These are phyloP conservation scores for Bondarzewia mesenterica DNA, from an alignment of 1,284 basidiomycete genomes.

Conservation along the genomic window DNA sequence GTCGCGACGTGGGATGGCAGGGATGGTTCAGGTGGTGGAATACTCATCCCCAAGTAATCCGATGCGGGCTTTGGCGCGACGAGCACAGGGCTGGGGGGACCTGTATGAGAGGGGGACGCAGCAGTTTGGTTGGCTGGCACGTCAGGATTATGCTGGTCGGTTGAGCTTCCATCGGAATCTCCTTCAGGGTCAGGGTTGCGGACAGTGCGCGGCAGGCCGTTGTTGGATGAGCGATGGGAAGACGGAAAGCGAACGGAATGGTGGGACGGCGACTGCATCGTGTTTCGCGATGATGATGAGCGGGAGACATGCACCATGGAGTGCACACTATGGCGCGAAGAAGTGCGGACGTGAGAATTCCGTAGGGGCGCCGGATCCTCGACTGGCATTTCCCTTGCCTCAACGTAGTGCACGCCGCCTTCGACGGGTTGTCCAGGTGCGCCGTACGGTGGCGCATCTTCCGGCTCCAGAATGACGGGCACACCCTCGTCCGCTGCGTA, in stretches of 20 bases:
- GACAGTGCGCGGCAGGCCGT: conserved; percentile 8
- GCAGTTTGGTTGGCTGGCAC: background rate
- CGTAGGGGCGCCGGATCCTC: conserved; percentile 8
- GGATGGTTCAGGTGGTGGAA: conserved; percentile 11
- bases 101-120: conserved; percentile 1
- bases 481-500: background rate
- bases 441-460: conserved; percentile 18
- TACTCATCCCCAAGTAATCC: conserved; percentile 27
- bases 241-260: conserved; percentile 8
- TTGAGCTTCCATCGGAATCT: conserved; percentile 2
- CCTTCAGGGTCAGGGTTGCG: conserved; percentile 13
- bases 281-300: conserved; percentile 1
- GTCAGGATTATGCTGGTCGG: background rate
- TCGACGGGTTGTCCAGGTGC: conserved; percentile 14
- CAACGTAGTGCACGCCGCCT: conserved; percentile 17
- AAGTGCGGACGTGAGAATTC: conserved; percentile 1
- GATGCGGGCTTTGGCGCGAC: conserved; percentile 17
- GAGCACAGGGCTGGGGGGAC: conserved; percentile 15
- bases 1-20: conserved; percentile 22
- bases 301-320: conserved; percentile 8
- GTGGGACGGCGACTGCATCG: conserved; percentile 10
- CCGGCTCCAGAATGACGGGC: background rate
- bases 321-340: conserved; percentile 5
- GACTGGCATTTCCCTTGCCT: conserved; percentile 14
- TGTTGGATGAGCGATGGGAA: conserved; percentile 10